Percentiles rank a stretch among this genome's conserved stretches.
phyloP scores from a whole-genome alignment of 768 basidiomycete species.

The Pilatotrama ljubarskyi region DNA sequence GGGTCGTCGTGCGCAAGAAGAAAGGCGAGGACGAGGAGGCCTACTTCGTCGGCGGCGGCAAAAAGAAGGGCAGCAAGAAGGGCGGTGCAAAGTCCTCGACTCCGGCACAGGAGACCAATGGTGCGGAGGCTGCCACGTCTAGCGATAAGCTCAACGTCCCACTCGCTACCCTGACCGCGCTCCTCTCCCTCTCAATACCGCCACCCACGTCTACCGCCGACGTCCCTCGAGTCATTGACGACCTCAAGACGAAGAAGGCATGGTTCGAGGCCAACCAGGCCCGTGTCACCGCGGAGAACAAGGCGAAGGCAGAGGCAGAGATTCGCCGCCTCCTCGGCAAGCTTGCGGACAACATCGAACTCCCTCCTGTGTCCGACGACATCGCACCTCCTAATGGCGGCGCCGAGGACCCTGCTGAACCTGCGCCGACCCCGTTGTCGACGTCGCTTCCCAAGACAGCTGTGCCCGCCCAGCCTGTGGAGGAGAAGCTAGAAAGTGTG shows the following conservation, averaged over 20 bases:
- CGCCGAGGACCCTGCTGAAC: slow-evolving; percentile 46
- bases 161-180: slow-evolving; percentile 82
- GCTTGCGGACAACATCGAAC: slow-evolving; percentile 34
- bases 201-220: slow-evolving; percentile 79
- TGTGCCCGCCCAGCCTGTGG: slow-evolving; percentile 41
- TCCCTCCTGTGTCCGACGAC: slow-evolving; percentile 31
- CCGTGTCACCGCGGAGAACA: slow-evolving; percentile 73
- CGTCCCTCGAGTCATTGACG: slow-evolving; percentile 80
- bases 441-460: slow-evolving; percentile 32
- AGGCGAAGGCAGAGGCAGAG: slow-evolving; percentile 76
- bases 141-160: slow-evolving; percentile 67
- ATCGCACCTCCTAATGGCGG: slow-evolving; percentile 40
- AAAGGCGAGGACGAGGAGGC: slow-evolving; percentile 84
- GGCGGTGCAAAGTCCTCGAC: slow-evolving; percentile 35
- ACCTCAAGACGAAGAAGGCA: slow-evolving; percentile 89
- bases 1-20: slow-evolving; percentile 82
- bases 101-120: slow-evolving; percentile 15
- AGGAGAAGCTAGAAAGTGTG: slow-evolving; percentile 45
- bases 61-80: slow-evolving; percentile 70
- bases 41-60: slow-evolving; percentile 68
- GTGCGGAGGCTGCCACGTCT: slow-evolving; percentile 17
- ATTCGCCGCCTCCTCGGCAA: slow-evolving; percentile 61
- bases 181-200: slow-evolving; percentile 86
- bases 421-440: slow-evolving; percentile 43
- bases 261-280: slow-evolving; percentile 95